Percentiles rank a stretch among this genome's conserved stretches.
These are phyloP conservation scores for Cylindrotheca closterium DNA, from an alignment of 108 stramenopile genomes.

Conservation along the genomic window DNA sequence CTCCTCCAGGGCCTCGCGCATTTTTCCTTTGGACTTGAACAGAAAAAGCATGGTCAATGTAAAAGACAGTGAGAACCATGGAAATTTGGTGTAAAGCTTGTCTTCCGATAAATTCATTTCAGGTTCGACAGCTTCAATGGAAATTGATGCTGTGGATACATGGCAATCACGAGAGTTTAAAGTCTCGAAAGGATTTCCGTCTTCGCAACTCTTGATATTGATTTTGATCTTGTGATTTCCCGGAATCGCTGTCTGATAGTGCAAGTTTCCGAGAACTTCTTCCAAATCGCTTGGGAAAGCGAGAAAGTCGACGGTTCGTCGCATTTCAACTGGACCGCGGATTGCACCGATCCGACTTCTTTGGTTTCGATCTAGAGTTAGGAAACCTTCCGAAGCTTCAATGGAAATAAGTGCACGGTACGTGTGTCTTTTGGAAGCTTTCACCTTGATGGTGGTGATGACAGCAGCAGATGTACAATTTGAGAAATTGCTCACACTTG, in stretches of 20 bases:
- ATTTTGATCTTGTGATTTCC: constrained; percentile 19
- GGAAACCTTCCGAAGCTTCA: constrained; percentile 1
- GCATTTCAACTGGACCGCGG: constrained; percentile 20
- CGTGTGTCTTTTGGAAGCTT: constrained; percentile 6
- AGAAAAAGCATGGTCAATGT: constrained; percentile 18
- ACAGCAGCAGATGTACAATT: constrained; percentile 4
- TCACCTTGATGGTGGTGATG: constrained; percentile 9
- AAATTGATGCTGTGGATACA: too few species aligned
- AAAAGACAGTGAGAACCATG: constrained; percentile 26
- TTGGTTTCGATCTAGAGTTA: constrained; percentile 20
- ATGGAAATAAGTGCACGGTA: constrained; percentile 8
- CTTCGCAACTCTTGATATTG: constrained; percentile 9
- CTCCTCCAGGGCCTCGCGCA: background rate
- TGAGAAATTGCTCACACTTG: background rate
- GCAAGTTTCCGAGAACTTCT: constrained; percentile 13
- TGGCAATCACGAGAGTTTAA: too few species aligned
- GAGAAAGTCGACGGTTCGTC: constrained; percentile 18
- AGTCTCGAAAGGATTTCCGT: too few species aligned
- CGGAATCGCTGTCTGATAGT: constrained; percentile 23
- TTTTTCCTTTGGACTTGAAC: constrained; percentile 20
- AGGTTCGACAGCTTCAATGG: too few species aligned
- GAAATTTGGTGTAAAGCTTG: constrained; percentile 19
- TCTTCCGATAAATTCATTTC: too few species aligned
- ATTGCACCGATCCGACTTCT: background rate
- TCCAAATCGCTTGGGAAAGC: constrained; percentile 5